These are phyloP conservation scores for Chalciporus pseudorubinellus DNA, from an alignment of 768 basidiomycete genomes.

Conservation along the genomic window DNA sequence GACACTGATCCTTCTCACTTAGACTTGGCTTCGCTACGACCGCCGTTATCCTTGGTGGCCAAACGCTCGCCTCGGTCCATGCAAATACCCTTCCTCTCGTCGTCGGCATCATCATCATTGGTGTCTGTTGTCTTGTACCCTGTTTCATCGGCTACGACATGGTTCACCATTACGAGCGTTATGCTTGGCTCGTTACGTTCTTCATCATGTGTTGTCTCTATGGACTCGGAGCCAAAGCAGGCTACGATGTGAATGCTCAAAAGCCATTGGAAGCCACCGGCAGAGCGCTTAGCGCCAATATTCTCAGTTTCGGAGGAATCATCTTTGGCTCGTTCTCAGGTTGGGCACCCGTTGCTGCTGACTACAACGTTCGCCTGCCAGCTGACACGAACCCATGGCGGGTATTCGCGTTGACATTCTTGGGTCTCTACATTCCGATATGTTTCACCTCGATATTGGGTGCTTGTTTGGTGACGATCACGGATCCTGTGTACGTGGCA, in stretches of 20 bases:
- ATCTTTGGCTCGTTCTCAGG: constrained; percentile 48
- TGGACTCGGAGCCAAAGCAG: constrained; percentile 46
- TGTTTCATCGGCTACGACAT: constrained; percentile 48
- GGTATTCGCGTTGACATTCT: constrained; percentile 50
- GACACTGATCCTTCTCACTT: background rate
- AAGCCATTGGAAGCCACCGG: constrained; percentile 44
- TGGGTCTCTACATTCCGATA: constrained; percentile 49
- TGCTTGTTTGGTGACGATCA: constrained; percentile 43
- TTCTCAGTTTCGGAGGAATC: constrained; percentile 53
- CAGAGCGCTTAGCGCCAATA: constrained; percentile 41
- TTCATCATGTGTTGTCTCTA: constrained; percentile 51
- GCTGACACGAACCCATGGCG: constrained; percentile 39
- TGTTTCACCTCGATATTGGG: constrained; percentile 37
- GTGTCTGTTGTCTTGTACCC: constrained; percentile 40
- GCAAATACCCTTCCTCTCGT: constrained; percentile 43
- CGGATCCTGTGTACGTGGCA: constrained; percentile 35
- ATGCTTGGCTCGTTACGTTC: constrained; percentile 49
- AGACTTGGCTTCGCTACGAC: constrained; percentile 49
- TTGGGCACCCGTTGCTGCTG: constrained; percentile 53
- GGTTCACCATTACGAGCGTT: constrained; percentile 51
- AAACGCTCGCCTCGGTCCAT: constrained; percentile 47
- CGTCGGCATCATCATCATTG: constrained; percentile 48
- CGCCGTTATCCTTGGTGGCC: constrained; percentile 53
- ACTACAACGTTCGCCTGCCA: constrained; percentile 53
- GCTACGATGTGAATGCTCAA: constrained; percentile 45